Conservation (phyloP, 371 early-diverging fungal species). For the Circinella minor region DNA sequence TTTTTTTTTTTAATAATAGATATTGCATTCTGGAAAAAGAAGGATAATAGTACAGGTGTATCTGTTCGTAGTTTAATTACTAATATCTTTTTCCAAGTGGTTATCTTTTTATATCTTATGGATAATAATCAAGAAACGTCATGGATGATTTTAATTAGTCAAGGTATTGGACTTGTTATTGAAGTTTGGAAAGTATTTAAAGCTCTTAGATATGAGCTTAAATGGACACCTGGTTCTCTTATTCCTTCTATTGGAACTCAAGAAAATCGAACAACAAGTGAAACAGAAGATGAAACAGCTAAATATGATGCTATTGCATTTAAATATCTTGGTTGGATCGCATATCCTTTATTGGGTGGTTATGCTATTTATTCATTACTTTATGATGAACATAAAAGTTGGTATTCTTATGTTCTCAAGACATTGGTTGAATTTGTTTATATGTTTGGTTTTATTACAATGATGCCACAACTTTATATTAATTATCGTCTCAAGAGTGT, state of each 20-base stretch:
- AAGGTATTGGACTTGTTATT: slow-evolving; percentile 80
- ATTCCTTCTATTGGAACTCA: slow-evolving; percentile 42
- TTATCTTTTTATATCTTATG: slow-evolving; percentile 88
- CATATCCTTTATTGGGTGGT: slow-evolving; percentile 80
- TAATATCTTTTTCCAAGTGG: slow-evolving; percentile 84
- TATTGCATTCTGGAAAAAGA: slow-evolving; percentile 90
- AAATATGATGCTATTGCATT: slow-evolving; percentile 93
- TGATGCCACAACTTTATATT: slow-evolving; percentile 94
- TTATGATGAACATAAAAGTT: slow-evolving; percentile 89
- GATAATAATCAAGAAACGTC: slow-evolving; percentile 88
- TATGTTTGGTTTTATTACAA: slow-evolving; percentile 89
- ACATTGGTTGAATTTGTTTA: slow-evolving; percentile 89
- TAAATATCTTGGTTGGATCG: slow-evolving; percentile 78
- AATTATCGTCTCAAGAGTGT: slow-evolving; percentile 91
- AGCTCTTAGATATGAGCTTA: slow-evolving; percentile 72
- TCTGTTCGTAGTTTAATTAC: slow-evolving; percentile 83
- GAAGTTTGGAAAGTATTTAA: slow-evolving; percentile 93
- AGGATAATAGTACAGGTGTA: slow-evolving; percentile 82
- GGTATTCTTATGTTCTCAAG: slow-evolving; percentile 90
- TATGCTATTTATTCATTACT: slow-evolving; percentile 87
- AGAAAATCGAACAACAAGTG: slow-evolving; percentile 45
- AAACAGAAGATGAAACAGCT: slow-evolving; percentile 76
- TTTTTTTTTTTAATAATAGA: slow-evolving; percentile 46
- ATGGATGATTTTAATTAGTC: slow-evolving; percentile 86
- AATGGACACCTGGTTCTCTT: slow-evolving; percentile 47